Evolutionary conservation across 208 protist species (phyloP), one percentile per base, ranked within the genome.

Genomic region (Naegleria gruberi): DNA sequence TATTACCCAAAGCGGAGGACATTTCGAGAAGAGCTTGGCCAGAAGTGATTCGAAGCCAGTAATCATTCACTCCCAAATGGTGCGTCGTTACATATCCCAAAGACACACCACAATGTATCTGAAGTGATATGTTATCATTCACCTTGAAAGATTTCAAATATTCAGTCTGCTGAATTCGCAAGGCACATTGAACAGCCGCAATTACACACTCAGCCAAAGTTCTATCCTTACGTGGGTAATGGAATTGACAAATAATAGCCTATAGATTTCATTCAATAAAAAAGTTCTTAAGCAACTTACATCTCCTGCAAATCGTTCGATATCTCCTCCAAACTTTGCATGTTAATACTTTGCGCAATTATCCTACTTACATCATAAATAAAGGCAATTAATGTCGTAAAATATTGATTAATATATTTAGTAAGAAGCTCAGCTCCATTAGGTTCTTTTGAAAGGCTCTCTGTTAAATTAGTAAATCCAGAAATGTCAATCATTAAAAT

Each of bases 371-470:
- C 6, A n/a, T 34, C 83, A 55, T 46, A 41, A 26, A 87, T 41
- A 1, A 37, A 15, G 0, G 19, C 6, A 19, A 87, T 41, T 40
- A 87, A 55, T 1, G 34, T 42, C 0, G n/a, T 55, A 51, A 87
- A 87, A 41, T 87, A 87, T 41, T 55, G 5, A 55, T 87, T 87
- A 5, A 87, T 55, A 55, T 55, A 45, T 40, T 55, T 87, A n/a
- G 83, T 55, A 4, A 87, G 26, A 12, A 87, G 8, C 42, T 87
- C 83, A 26, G 43, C 43, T 45, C 83, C 83, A 37, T 87, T 46
- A 37, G 8, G 7, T 1, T 55, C n/a, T 55, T 55, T 87, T 3
- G 83, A 45, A 6, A 87, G 30, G 1, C 43, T 42, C 23, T 55
- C 83, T 5, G 83, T 87, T 0, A 87, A 26, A 1, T 5, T 4